These are phyloP conservation scores for Salvia miltiorrhiza DNA, from an alignment of 257 asterid species.

Conservation along the genomic window DNA sequence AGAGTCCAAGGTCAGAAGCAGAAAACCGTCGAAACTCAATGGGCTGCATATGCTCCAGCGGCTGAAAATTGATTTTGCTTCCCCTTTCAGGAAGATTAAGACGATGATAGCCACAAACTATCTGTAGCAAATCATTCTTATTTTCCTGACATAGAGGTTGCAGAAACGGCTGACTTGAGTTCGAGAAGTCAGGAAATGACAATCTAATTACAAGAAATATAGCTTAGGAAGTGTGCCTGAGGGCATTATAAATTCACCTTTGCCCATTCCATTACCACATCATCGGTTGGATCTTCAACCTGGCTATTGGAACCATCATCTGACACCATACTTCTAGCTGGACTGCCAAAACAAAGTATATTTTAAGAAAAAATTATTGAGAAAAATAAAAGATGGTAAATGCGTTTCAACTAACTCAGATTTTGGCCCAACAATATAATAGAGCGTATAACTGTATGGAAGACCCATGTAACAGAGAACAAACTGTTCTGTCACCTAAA, in stretches of 20 bases:
- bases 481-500: conserved; percentile 55
- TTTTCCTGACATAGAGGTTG: conserved; percentile 50
- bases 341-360: conserved; percentile 57
- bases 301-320: conserved; percentile 50
- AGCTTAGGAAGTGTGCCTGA: conserved; percentile 1
- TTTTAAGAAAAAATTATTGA: conserved; percentile 9
- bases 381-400: not conserved
- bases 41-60: conserved; percentile 82
- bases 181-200: conserved; percentile 13
- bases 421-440: not conserved
- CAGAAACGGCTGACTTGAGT: conserved; percentile 16
- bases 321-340: conserved; percentile 57
- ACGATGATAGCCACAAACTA: conserved; percentile 73
- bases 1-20: conserved; percentile 49
- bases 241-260: conserved; percentile 41
- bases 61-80: conserved; percentile 57
- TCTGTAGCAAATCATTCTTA: conserved; percentile 76
- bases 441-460: not conserved
- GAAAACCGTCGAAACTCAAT: conserved; percentile 60
- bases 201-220: conserved; percentile 13
- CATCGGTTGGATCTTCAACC: conserved; percentile 48
- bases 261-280: conserved; percentile 71
- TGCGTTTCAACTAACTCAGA: conserved; percentile 14
- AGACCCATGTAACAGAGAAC: conserved; percentile 11
- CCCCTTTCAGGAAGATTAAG: conserved; percentile 73